Base-by-base conservation (phyloP, 352 stramenopile species). In the Phytophthora citrophthora region DNA sequence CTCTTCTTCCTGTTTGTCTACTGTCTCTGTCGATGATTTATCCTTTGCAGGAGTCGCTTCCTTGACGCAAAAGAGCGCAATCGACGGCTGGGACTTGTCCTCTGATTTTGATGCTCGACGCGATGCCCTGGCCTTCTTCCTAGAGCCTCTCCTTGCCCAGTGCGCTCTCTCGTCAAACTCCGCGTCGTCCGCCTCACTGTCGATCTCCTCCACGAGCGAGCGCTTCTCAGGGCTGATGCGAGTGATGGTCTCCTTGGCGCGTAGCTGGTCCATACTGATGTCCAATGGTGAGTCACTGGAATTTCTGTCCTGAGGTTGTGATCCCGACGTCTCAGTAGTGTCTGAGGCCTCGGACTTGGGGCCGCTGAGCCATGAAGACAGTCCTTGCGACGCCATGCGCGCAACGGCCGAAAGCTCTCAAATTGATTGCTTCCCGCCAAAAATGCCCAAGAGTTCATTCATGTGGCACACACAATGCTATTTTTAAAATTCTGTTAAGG, bases 21-120 rank as follows among this genome's bases (percentile, higher is more conserved):
- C 9, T 34, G 2, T 15, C 9, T 51, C 23, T 12, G 20, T n/a
- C 11, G 32, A 26, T 10, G 26, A 10, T 31, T 39, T 55, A 1
- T 40, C 26, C 0, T 13, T 27, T 38, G 32, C 29, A 27, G 38
- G 1, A 1, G 48, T 7, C 23, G 27, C n/a, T 24, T 71, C 61
- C 50, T 74, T 67, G 27, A 86, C 60, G 46, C 72, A 90, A 54
- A 92, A 90, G 38, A 83, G 45, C 20, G 79, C 83, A 49, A 93
- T 93, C 13, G 80, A 89, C 8, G 84, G 81, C 64, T 91, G 78
- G 5, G 57, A 72, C 60, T 34, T 34, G 29, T 34, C 29, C 8
- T 34, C 29, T 34, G 9, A 8, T 34, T 34, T 34, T 8, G 29
- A 8, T 12, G 29, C 29, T 34, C 29, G 29, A 31, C 67, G 61